A percentile compares a stretch with the other conserved stretches of the same genome.
Conservation (phyloP, 179 eudicot species). For the Heliamphora pulchella region DNA sequence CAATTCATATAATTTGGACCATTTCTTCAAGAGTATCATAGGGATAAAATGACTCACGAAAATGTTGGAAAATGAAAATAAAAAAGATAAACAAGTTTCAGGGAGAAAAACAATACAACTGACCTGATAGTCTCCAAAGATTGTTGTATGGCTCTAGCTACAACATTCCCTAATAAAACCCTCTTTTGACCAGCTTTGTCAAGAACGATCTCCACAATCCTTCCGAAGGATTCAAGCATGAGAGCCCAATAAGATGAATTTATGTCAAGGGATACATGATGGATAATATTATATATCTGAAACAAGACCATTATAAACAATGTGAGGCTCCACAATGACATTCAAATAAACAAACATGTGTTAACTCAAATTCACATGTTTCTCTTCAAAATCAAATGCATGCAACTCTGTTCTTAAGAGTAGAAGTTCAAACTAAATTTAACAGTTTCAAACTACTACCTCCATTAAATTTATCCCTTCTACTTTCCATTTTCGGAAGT, state of each 20-base stretch:
- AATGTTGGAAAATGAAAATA: neutral
- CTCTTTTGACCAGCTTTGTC: slow-evolving; percentile 27
- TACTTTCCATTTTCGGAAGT: too few relatives aligned
- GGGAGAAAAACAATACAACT: slow-evolving; percentile 8
- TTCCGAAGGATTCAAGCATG: slow-evolving; percentile 49
- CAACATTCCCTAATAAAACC: slow-evolving; percentile 28
- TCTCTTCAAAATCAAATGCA: too few relatives aligned
- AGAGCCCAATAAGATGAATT: slow-evolving; percentile 57
- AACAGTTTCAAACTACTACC: too few relatives aligned
- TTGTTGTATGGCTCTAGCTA: slow-evolving; percentile 44
- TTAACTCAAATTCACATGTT: too few relatives aligned
- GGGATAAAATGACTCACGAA: slow-evolving; percentile 1
- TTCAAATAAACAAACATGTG: neutral
- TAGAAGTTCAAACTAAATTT: too few relatives aligned
- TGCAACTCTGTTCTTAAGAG: too few relatives aligned
- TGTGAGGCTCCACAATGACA: neutral
- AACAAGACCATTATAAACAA: slow-evolving; percentile 17
- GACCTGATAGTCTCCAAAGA: slow-evolving; percentile 70
- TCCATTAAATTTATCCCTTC: too few relatives aligned
- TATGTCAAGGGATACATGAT: slow-evolving; percentile 39
- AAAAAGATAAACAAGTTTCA: neutral
- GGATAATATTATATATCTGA: slow-evolving; percentile 52
- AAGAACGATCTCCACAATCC: slow-evolving; percentile 37
- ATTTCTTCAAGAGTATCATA: neutral
- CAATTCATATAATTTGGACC: neutral